These are phyloP conservation scores for Inga laurina DNA, from an alignment of 306 rosid species.

Conservation along the genomic window DNA sequence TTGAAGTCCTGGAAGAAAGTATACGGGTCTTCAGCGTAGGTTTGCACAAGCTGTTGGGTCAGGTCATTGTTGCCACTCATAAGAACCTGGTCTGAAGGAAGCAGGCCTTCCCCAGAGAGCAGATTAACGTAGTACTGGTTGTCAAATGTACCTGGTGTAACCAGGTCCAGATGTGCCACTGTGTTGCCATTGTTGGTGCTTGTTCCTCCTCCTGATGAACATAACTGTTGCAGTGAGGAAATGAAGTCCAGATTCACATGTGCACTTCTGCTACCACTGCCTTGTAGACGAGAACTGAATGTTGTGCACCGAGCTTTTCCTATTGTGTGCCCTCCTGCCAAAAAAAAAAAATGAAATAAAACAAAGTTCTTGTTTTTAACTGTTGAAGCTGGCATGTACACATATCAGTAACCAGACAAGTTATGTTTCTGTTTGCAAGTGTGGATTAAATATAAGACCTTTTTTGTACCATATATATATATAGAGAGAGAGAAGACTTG, in stretches of 20 bases:
- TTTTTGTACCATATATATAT: neutral
- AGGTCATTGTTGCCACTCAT: slow-evolving; percentile 44
- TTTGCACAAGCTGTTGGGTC: slow-evolving; percentile 55
- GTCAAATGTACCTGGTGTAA: slow-evolving; percentile 77
- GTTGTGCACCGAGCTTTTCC: slow-evolving; percentile 85
- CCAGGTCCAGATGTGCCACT: slow-evolving; percentile 65
- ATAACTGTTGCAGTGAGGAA: slow-evolving; percentile 60
- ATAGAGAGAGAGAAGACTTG: neutral
- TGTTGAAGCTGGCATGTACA: neutral
- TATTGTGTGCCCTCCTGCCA: slow-evolving; percentile 74
- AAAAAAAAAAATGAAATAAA: neutral
- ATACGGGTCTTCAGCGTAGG: slow-evolving; percentile 51
- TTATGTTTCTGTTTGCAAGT: too few species aligned
- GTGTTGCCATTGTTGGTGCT: slow-evolving; percentile 15
- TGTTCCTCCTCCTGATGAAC: slow-evolving; percentile 34
- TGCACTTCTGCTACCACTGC: neutral
- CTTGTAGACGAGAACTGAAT: slow-evolving; percentile 59
- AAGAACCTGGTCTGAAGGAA: slow-evolving; percentile 72
- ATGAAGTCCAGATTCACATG: slow-evolving; percentile 52
- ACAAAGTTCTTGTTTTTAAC: neutral
- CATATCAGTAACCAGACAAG: too few species aligned
- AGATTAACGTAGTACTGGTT: slow-evolving; percentile 80
- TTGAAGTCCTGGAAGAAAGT: slow-evolving; percentile 71
- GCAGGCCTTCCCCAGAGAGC: slow-evolving; percentile 74
- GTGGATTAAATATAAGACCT: neutral